phyloP scores from a whole-genome alignment of 2,329 filamentous ascomycete species.

The Diaporthe citriasiana region DNA sequence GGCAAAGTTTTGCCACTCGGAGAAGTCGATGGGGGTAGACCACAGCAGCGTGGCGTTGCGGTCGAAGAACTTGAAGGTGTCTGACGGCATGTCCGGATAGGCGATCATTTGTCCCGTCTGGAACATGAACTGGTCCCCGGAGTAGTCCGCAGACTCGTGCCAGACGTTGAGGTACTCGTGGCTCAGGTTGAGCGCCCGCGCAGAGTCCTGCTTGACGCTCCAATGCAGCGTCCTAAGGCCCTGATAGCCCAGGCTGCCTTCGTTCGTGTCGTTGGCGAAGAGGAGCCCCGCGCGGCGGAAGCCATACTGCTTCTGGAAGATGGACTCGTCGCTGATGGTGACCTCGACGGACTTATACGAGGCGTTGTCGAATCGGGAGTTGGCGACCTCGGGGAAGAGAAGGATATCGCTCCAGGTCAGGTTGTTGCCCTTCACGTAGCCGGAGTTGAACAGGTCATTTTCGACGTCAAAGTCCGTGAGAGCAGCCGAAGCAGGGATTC shows the following conservation, averaged over 20 bases:
- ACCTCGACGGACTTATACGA: constrained; percentile 57
- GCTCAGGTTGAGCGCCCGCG: constrained; percentile 52
- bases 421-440: constrained; percentile 54
- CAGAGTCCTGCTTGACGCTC: constrained; percentile 51
- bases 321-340: constrained; percentile 59
- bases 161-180: constrained; percentile 56
- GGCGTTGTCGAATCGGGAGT: constrained; percentile 56
- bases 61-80: constrained; percentile 59
- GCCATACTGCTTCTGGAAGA: constrained; percentile 61
- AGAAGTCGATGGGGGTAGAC: constrained; percentile 58
- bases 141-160: constrained; percentile 56
- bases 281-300: constrained; percentile 62
- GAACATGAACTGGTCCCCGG: constrained; percentile 56
- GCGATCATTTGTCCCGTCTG: constrained; percentile 54
- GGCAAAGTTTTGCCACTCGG: constrained; percentile 73
- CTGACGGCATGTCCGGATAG: constrained; percentile 51
- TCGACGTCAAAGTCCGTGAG: constrained; percentile 51
- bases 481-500: constrained; percentile 47
- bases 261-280: constrained; percentile 58
- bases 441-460: constrained; percentile 53
- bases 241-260: constrained; percentile 52
- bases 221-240: constrained; percentile 56
- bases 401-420: constrained; percentile 56
- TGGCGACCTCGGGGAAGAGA: constrained; percentile 48
- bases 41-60: constrained; percentile 56